Percentiles rank a stretch among this genome's conserved stretches.
Evolutionary conservation across 2,329 filamentous ascomycete species (phyloP).

Genomic region (Elsinoe arachidis): DNA sequence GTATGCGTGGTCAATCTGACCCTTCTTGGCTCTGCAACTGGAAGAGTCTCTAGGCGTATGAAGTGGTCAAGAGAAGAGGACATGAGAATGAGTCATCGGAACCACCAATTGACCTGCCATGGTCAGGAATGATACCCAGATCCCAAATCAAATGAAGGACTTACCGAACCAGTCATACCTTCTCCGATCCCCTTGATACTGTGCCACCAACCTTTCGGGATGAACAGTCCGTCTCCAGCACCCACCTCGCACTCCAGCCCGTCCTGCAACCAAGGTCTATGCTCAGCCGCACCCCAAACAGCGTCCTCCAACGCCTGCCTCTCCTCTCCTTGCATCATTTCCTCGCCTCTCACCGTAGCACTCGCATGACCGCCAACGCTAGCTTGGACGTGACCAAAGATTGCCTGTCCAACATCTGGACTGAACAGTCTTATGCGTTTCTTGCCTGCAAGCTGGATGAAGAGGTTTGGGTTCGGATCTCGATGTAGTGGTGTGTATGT

Average conservation of each 20-base stretch:
- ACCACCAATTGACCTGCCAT: conserved; percentile 68
- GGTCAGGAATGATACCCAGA: conserved; percentile 1
- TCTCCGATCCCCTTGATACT: conserved; percentile 58
- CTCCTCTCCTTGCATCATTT: conserved; percentile 86
- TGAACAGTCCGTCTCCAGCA: conserved; percentile 65
- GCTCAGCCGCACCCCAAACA: conserved; percentile 52
- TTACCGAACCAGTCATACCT: conserved; percentile 51
- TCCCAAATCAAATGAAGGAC: conserved; percentile 22
- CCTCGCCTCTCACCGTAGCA: conserved; percentile 58
- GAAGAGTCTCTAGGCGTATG: too few relatives aligned
- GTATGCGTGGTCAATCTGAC: too few relatives aligned
- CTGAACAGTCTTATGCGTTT: conserved; percentile 67
- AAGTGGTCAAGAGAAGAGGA: not conserved
- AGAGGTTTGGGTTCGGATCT: conserved; percentile 90
- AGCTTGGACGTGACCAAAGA: conserved; percentile 52
- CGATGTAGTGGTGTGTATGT: conserved; percentile 86
- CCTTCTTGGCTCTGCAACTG: too few relatives aligned
- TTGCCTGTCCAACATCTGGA: conserved; percentile 51
- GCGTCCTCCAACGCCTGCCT: conserved; percentile 55
- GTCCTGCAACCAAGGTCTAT: conserved; percentile 22
- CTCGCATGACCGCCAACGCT: conserved; percentile 30
- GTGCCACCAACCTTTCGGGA: conserved; percentile 83
- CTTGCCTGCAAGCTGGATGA: conserved; percentile 66
- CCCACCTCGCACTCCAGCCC: conserved; percentile 48
- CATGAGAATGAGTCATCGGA: conserved; percentile 42